Evolutionary conservation across 2,329 filamentous ascomycete genomes (phyloP), one percentile per base, ranked within the genome.

Genomic region (Aspergillus eucalypticola): DNA sequence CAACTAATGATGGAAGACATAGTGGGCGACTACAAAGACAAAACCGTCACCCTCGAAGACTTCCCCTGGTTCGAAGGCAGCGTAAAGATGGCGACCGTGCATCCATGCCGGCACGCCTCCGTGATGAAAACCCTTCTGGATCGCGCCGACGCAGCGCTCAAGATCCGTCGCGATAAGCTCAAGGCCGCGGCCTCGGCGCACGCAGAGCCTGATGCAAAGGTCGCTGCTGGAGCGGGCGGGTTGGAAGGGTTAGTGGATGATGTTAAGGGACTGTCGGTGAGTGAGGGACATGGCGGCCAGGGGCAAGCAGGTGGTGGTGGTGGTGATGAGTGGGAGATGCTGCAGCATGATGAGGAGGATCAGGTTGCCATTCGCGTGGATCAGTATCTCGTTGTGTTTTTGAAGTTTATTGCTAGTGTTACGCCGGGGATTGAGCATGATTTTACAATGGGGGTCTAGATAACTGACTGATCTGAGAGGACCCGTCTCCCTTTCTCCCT

Each of bases 101-200:
- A 99, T 73, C 95, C 95, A 3, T 99, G 95, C 85, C 96, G 95
- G 75, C 95, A 99, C 75, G 95, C 95, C 8, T 90, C 90, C 27
- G 95, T 99, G 68, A 99, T 99, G 95, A 99, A 98, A 80, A 91
- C 91, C 21, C 86, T 99, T 4, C 88, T 99, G 41, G 95, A 98
- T 77, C 91, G 95, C 38, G 95, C 95, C 50, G 94, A 99, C 73
- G 92, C 92, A 21, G 94, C 94, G 0, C 84, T 98, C 56, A 96
- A 96, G 76, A 85, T 96, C 56, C 88, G 94, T 21, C 85, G 92
- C 48, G 90, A 94, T 70, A 96, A 93, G 82, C 82, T 95, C 60
- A 88, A 86, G 71, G 81, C 84, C 77, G 86, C 74, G 76, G 87
- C 85, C 77, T 85, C 73, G 75, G 87, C 67, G 60, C 74, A 68